Percentiles rank a stretch among this genome's conserved stretches.
Evolutionary conservation across 805 yeast genomes (phyloP).

Genomic region (Lipomyces spencermartinsiae): DNA sequence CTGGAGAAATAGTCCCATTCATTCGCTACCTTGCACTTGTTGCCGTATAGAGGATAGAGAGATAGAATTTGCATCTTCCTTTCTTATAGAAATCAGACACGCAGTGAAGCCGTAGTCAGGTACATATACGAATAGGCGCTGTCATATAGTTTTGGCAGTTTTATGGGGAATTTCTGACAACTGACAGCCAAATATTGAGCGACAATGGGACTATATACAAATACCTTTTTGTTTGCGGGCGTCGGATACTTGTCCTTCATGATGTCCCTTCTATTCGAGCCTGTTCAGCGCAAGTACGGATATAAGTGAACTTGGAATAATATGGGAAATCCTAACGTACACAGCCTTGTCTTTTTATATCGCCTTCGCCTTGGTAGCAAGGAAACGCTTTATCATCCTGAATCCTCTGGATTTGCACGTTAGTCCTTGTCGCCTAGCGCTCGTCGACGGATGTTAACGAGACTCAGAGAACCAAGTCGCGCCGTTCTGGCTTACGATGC

Average conservation of each 20-base stretch:
- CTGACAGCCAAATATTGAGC: not conserved
- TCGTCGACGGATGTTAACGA: not conserved
- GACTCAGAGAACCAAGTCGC: conserved; percentile 30
- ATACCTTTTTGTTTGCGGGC: not conserved
- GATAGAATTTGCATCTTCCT: not conserved
- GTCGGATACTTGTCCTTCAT: conserved; percentile 13
- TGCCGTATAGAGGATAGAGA: not conserved
- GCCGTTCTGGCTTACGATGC: conserved; percentile 29
- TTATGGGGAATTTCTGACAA: not conserved
- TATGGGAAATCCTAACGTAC: not conserved
- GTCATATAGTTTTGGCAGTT: not conserved
- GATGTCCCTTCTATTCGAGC: conserved; percentile 19
- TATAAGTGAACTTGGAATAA: not conserved
- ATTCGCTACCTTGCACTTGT: not conserved
- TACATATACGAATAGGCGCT: not conserved
- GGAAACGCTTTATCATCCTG: conserved; percentile 29
- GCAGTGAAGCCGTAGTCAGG: not conserved
- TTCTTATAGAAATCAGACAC: not conserved
- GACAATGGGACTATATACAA: not conserved
- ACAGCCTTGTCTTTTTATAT: conserved; percentile 24
- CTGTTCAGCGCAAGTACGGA: conserved; percentile 30
- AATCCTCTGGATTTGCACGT: conserved; percentile 33
- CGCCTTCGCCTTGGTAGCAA: conserved; percentile 16
- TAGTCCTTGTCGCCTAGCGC: not conserved
- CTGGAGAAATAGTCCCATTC: not conserved